Percentiles rank a stretch among this genome's conserved stretches.
Conservation (phyloP, 1,284 basidiomycete genomes). For the Wallemia mellicola region DNA sequence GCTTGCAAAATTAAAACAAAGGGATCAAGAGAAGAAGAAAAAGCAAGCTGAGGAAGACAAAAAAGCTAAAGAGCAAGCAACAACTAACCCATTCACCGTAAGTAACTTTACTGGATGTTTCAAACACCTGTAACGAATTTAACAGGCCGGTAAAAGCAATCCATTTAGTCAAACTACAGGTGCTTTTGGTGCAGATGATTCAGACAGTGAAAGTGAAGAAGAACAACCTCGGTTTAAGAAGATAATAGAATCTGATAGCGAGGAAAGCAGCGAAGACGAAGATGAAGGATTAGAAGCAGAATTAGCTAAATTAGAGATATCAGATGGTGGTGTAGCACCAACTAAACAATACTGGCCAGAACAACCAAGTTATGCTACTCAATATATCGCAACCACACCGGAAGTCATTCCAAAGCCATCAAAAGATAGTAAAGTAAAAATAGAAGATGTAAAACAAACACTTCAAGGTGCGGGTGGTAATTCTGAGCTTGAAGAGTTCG, state of each 20-base stretch:
- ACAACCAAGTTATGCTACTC: slow-evolving; percentile 4
- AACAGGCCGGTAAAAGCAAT: neutral
- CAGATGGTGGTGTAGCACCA: neutral
- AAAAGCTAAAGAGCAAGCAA: slow-evolving; percentile 13
- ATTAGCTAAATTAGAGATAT: slow-evolving; percentile 11
- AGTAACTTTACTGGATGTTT: slow-evolving; percentile 9
- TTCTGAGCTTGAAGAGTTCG: slow-evolving; percentile 40
- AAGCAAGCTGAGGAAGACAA: slow-evolving; percentile 8
- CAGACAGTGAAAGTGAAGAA: slow-evolving; percentile 4
- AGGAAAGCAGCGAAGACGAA: slow-evolving; percentile 1
- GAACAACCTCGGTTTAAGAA: slow-evolving; percentile 5
- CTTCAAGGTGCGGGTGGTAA: slow-evolving; percentile 4
- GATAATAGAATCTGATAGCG: slow-evolving; percentile 2
- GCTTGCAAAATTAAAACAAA: slow-evolving; percentile 21
- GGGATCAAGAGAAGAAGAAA: slow-evolving; percentile 27
- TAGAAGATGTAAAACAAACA: neutral
- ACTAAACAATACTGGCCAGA: slow-evolving; percentile 1
- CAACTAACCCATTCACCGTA: slow-evolving; percentile 36
- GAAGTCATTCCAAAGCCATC: slow-evolving; percentile 5
- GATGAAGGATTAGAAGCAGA: slow-evolving; percentile 15
- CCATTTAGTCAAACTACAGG: neutral
- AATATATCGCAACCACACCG: slow-evolving; percentile 8
- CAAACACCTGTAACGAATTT: neutral
- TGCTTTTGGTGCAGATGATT: slow-evolving; percentile 18
- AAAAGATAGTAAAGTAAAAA: neutral